Conservation (phyloP, 2,329 filamentous ascomycete genomes). For the Monilinia polystroma region DNA sequence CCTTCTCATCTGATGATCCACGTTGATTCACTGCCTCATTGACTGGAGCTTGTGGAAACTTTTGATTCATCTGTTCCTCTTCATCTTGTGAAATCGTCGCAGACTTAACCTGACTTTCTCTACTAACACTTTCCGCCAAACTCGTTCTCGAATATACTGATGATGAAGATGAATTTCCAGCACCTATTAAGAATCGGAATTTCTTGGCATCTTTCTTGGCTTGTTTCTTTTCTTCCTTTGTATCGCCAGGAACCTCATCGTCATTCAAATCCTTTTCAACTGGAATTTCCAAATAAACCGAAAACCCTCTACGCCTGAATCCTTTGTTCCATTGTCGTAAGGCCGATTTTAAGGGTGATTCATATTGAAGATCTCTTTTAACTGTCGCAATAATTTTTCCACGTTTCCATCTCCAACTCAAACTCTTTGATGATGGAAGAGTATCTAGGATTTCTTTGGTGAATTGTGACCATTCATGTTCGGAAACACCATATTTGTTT, state of each 20-base stretch:
- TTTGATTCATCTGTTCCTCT: slow-evolving; percentile 1
- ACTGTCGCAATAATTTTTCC: slow-evolving; percentile 9
- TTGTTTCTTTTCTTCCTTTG: slow-evolving; percentile 22
- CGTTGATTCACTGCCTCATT: neutral
- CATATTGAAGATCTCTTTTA: slow-evolving; percentile 29
- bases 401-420: slow-evolving; percentile 15
- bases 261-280: slow-evolving; percentile 16
- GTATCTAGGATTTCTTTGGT: slow-evolving; percentile 32
- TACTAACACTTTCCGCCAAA: slow-evolving; percentile 16
- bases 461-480: slow-evolving; percentile 34
- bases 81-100: neutral
- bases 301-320: slow-evolving; percentile 31
- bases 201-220: slow-evolving; percentile 24
- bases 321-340: slow-evolving; percentile 32
- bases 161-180: slow-evolving; percentile 15
- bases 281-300: slow-evolving; percentile 33
- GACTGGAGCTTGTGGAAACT: neutral
- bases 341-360: slow-evolving; percentile 29
- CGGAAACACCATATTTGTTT: slow-evolving; percentile 27
- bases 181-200: slow-evolving; percentile 28
- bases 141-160: slow-evolving; percentile 18
- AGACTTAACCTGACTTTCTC: slow-evolving; percentile 5
- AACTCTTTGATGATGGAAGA: slow-evolving; percentile 4
- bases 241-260: slow-evolving; percentile 10
- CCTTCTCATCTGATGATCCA: neutral